Evolutionary conservation across 2,329 filamentous ascomycete genomes (phyloP).

Genomic region (Penicillium expansum): DNA sequence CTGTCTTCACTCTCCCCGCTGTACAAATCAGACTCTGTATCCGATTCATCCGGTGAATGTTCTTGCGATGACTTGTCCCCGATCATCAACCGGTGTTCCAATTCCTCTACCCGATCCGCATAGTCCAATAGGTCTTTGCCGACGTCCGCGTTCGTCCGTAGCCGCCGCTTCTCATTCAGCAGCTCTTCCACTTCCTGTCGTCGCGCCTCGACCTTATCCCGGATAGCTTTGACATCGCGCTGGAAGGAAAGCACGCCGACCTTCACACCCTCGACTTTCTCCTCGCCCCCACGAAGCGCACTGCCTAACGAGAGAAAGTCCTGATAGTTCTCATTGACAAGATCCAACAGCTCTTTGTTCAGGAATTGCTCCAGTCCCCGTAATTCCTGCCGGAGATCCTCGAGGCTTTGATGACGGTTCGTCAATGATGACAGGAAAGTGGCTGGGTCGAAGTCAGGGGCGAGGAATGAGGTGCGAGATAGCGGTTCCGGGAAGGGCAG

Average conservation of each 20-base stretch:
- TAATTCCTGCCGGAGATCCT: slow-evolving; percentile 84
- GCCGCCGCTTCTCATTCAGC: slow-evolving; percentile 63
- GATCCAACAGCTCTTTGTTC: slow-evolving; percentile 81
- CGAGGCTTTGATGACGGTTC: slow-evolving; percentile 90
- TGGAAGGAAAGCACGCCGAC: slow-evolving; percentile 83
- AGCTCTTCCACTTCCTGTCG: slow-evolving; percentile 62
- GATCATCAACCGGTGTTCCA: slow-evolving; percentile 69
- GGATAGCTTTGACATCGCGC: slow-evolving; percentile 74
- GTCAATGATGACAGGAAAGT: slow-evolving; percentile 78
- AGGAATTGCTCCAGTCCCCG: slow-evolving; percentile 76
- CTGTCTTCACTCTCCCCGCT: slow-evolving; percentile 35
- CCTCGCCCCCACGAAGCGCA: slow-evolving; percentile 81
- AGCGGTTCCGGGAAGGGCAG: slow-evolving; percentile 88
- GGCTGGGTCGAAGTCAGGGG: slow-evolving; percentile 72
- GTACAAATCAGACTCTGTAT: slow-evolving; percentile 37
- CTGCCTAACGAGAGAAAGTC: slow-evolving; percentile 82
- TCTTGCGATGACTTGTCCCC: slow-evolving; percentile 38
- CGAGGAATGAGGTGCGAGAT: slow-evolving; percentile 76
- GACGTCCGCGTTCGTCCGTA: slow-evolving; percentile 62
- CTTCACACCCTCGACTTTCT: slow-evolving; percentile 84
- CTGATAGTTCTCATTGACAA: slow-evolving; percentile 93
- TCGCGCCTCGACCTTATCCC: slow-evolving; percentile 61
- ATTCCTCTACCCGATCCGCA: slow-evolving; percentile 52
- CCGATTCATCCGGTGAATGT: slow-evolving; percentile 22
- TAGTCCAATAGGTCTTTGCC: slow-evolving; percentile 51